Percentiles rank a stretch among this genome's conserved stretches.
Conservation (phyloP, 805 yeast species). For the Myxozyma monticola region DNA sequence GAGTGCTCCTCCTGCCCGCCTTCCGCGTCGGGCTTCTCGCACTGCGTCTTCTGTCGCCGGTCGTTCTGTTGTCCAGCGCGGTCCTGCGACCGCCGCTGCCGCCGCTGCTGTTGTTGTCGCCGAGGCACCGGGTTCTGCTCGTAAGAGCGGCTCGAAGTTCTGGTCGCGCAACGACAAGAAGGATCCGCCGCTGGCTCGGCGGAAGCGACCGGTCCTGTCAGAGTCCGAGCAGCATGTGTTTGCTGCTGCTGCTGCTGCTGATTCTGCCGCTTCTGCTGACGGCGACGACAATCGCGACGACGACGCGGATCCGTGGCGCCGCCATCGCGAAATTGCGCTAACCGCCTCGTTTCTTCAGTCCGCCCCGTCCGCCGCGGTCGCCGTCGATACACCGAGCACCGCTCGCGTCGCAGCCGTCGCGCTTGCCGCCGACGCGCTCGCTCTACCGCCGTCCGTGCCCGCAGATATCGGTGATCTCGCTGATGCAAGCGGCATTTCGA, state of each 20-base stretch:
- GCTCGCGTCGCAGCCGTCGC: conserved; percentile 15
- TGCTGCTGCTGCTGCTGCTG: not conserved
- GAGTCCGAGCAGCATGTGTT: not conserved
- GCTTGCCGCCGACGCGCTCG: conserved; percentile 6
- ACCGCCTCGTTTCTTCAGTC: conserved; percentile 10
- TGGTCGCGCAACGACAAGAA: conserved; percentile 5
- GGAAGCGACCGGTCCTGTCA: not conserved
- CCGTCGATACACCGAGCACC: conserved; percentile 16
- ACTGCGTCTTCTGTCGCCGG: too few relatives aligned
- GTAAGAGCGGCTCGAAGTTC: not conserved
- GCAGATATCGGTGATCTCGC: conserved; percentile 5
- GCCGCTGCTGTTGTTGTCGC: too few relatives aligned
- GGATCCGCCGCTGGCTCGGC: conserved; percentile 1
- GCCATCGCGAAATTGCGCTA: not conserved
- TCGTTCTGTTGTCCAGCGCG: too few relatives aligned
- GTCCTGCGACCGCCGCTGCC: too few relatives aligned
- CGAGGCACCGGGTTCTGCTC: conserved; percentile 7
- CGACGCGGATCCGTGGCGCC: conserved; percentile 6
- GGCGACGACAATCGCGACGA: not conserved
- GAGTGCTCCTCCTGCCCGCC: conserved; percentile 12
- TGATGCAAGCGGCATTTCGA: too few relatives aligned
- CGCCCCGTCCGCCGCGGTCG: conserved; percentile 16
- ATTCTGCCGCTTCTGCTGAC: not conserved
- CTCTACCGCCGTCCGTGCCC: conserved; percentile 1
- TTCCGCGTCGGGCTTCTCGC: conserved; percentile 4